Percentiles rank a stretch among this genome's conserved stretches.
phyloP scores from a whole-genome alignment of 225 moss, liverwort and hornwort genomes.

The Polytrichum commune region DNA sequence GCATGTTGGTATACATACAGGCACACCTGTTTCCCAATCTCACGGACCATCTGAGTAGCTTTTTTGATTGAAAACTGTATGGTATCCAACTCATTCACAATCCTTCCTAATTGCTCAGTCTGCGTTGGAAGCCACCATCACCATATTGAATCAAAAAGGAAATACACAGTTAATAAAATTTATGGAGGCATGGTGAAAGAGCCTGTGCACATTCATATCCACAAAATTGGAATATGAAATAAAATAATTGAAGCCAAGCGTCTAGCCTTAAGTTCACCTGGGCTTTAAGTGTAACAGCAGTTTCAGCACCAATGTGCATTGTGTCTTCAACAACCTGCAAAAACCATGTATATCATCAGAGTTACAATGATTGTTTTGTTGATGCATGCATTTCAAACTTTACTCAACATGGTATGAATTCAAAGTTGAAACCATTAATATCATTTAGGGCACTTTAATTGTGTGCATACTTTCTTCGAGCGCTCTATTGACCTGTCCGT shows the following conservation, averaged over 20 bases:
- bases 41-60: slow-evolving; percentile 82
- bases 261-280: slow-evolving; percentile 47
- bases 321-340: slow-evolving; percentile 83
- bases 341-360: background rate
- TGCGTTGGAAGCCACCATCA: slow-evolving; percentile 13
- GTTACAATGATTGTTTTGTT: background rate
- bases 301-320: slow-evolving; percentile 84
- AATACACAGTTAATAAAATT: too few species aligned
- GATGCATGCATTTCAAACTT: background rate
- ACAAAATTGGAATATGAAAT: too few species aligned
- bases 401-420: background rate
- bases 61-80: slow-evolving; percentile 94
- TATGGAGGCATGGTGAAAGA: too few species aligned
- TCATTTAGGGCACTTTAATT: too few species aligned
- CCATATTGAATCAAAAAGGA: too few species aligned
- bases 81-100: slow-evolving; percentile 90
- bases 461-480: slow-evolving; percentile 63
- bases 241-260: background rate
- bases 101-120: slow-evolving; percentile 98
- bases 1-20: background rate
- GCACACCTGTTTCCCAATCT: slow-evolving; percentile 83
- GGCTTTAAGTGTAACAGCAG: slow-evolving; percentile 72
- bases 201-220: too few species aligned
- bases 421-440: background rate
- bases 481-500: slow-evolving; percentile 79